phyloP scores from a whole-genome alignment of 2,329 filamentous ascomycete genomes.

The Bipolaris victoriae region DNA sequence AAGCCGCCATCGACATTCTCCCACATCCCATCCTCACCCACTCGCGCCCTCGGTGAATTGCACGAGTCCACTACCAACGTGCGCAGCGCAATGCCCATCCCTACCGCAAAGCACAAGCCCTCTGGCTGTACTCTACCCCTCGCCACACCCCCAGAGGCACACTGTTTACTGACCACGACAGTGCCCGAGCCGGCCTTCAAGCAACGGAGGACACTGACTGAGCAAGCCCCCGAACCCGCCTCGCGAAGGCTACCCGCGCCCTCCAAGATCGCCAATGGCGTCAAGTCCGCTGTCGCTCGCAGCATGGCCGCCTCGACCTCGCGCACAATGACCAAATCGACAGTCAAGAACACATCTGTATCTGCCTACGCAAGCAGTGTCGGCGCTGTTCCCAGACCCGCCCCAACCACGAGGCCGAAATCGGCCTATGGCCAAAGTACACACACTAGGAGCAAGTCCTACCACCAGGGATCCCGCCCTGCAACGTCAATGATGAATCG shows the following conservation, averaged over 20 bases:
- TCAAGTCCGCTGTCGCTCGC: conserved; percentile 57
- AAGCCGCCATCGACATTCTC: conserved; percentile 37
- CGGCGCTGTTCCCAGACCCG: conserved; percentile 59
- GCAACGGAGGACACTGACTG: conserved; percentile 56
- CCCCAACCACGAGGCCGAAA: conserved; percentile 53
- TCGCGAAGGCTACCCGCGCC: conserved; percentile 51
- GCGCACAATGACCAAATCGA: conserved; percentile 51
- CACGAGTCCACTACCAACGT: conserved; percentile 61
- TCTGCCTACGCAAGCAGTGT: conserved; percentile 60
- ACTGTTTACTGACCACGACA: conserved; percentile 35
- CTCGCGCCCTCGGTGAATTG: conserved; percentile 56
- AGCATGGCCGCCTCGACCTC: conserved; percentile 47
- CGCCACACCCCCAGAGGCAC: conserved; percentile 7
- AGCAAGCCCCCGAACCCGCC: conserved; percentile 56
- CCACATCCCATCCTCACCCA: conserved; percentile 30
- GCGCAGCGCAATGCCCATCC: conserved; percentile 57
- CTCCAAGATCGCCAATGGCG: conserved; percentile 46
- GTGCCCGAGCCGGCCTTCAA: conserved; percentile 57
- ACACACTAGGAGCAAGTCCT: conserved; percentile 57
- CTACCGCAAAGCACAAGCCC: conserved; percentile 60
- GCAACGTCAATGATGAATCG: conserved; percentile 50
- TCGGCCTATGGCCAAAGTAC: conserved; percentile 51
- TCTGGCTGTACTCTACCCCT: conserved; percentile 52
- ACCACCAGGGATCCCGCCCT: conserved; percentile 49
- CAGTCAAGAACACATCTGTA: conserved; percentile 53